Conservation (phyloP, 75 land plant species). For the Isoetes taiwanensis region DNA sequence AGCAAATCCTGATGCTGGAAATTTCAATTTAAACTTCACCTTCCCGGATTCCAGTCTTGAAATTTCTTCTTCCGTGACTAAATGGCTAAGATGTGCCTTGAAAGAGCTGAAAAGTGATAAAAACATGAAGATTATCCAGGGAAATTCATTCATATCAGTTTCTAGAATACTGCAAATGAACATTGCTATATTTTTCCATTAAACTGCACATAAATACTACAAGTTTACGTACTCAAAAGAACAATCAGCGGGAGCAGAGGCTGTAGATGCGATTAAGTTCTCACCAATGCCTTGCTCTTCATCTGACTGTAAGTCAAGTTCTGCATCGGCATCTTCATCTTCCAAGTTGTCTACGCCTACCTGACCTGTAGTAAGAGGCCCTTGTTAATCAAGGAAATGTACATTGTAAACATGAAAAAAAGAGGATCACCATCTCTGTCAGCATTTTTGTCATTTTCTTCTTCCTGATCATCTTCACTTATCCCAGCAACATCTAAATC, state of each 20-base stretch:
- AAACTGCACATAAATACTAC: background rate
- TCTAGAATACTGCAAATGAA: background rate
- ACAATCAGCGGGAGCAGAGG: background rate
- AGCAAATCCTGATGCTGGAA: conserved; percentile 35
- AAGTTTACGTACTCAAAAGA: no score
- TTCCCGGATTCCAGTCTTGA: conserved; percentile 23
- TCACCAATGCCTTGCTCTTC: conserved; percentile 6
- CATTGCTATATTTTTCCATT: background rate
- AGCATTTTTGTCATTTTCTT: no score
- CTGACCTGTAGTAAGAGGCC: no score
- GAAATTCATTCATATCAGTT: no score
- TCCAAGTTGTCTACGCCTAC: no score
- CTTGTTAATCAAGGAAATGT: no score
- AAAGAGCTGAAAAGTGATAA: conserved; percentile 38
- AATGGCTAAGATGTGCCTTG: conserved; percentile 31
- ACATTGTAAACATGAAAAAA: no score
- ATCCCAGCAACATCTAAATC: conserved; percentile 12
- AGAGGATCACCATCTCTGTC: no score
- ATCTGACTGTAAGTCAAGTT: no score
- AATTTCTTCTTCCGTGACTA: conserved; percentile 35
- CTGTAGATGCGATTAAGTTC: background rate
- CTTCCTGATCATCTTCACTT: no score
- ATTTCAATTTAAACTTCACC: conserved; percentile 36
- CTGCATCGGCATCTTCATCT: no score
- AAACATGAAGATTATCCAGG: background rate